phyloP scores from a whole-genome alignment of 192 early-diverging fungal species.

The Dispira parvispora region DNA sequence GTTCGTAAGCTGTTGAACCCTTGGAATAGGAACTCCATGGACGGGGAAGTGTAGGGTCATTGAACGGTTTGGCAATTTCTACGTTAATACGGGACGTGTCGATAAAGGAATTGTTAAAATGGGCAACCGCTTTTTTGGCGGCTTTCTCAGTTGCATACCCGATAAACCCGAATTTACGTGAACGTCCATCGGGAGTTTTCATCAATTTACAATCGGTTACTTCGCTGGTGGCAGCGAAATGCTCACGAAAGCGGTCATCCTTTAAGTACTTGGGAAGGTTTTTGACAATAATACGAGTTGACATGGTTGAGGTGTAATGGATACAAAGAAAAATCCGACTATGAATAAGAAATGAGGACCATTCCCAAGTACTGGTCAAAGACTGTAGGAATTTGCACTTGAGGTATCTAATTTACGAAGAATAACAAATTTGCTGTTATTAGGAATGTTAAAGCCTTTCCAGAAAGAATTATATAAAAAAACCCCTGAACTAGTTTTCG shows the following conservation, averaged over 20 bases:
- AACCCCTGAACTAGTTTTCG: no score
- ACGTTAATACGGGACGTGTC: conserved; percentile 81
- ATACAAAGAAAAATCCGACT: not conserved
- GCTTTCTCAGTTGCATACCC: conserved; percentile 81
- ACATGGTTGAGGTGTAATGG: conserved; percentile 7
- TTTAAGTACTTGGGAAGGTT: conserved; percentile 87
- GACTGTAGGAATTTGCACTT: no score
- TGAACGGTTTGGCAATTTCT: conserved; percentile 72
- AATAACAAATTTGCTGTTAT: no score
- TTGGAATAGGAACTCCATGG: conserved; percentile 83
- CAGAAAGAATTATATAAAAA: no score
- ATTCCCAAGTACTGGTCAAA: no score
- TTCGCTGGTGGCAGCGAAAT: conserved; percentile 69
- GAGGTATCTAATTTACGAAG: no score
- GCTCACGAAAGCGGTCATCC: conserved; percentile 67
- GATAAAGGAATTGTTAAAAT: conserved; percentile 86
- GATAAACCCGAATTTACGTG: conserved; percentile 82
- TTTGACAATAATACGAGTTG: conserved; percentile 79
- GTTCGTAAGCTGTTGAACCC: conserved; percentile 63
- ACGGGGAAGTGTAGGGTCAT: conserved; percentile 64
- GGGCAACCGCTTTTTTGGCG: conserved; percentile 56
- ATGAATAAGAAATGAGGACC: no score
- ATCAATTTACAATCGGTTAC: conserved; percentile 88
- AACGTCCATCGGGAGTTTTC: conserved; percentile 34
- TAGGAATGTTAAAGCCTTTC: no score